Percentiles rank a stretch among this genome's conserved stretches.
These are phyloP conservation scores for Citrus trifoliata DNA, from an alignment of 345 rosid genomes.

Conservation along the genomic window DNA sequence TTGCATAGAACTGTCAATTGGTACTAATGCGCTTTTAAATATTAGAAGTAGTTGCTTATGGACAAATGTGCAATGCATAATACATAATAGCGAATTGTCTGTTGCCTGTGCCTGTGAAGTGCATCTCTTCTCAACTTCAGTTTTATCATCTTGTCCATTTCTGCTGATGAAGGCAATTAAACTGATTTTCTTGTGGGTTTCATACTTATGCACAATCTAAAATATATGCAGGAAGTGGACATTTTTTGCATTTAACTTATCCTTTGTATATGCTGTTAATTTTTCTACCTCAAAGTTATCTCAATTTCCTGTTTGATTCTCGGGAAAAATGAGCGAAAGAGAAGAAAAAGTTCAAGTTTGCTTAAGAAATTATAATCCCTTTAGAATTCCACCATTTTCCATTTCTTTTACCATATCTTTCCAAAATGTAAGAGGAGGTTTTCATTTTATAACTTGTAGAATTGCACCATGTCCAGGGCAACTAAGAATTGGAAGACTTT, in stretches of 20 bases:
- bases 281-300: background rate
- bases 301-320: background rate
- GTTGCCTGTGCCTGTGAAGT: background rate
- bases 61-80: background rate
- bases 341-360: background rate
- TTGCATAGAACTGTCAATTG: background rate
- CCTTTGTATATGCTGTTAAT: background rate
- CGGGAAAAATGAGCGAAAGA: background rate
- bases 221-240: background rate
- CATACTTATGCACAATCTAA: background rate
- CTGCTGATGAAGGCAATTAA: background rate
- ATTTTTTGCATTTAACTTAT: background rate
- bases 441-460: background rate
- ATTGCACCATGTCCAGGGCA: conserved; percentile 45
- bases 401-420: background rate
- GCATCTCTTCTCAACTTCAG: background rate
- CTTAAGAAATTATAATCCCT: background rate
- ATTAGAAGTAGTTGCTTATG: background rate
- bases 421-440: background rate
- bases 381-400: background rate
- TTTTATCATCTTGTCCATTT: background rate
- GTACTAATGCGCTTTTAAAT: background rate
- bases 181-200: background rate
- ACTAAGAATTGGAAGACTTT: conserved; percentile 79
- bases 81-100: background rate